Base-by-base conservation (phyloP, 106 monocot species). In the Gastrodia elata region DNA sequence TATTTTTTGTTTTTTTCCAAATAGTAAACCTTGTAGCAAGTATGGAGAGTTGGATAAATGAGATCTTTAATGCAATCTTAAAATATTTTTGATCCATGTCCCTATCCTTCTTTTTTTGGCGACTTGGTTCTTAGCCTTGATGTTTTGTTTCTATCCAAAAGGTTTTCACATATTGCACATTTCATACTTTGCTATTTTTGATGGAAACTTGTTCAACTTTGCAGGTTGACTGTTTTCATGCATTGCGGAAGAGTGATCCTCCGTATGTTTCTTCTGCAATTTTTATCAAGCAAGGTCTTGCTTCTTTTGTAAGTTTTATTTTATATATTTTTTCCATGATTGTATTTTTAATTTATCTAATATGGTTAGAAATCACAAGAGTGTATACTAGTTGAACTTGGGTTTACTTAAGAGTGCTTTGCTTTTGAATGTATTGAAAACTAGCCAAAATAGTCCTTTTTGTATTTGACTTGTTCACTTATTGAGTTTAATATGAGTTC, bases 151-250 rank as follows among this genome's bases (percentile, higher is more conserved):
- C 38, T 67, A 67, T 37, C 27, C 37, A 37, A 67, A 37, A 38
- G 34, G 34, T 16, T 67, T 37, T 67, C n/a, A 18, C 37, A 67
- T 67, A 38, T 67, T 67, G 20, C 35, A 1, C 1, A 15, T 38
- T 38, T 6, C 16, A 18, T 67, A n/a, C 27, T 67, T 38, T 14
- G 11, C 38, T 38, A 38, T 15, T 67, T 67, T 5, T 67, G 32
- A 67, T 36, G 38, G 22, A 67, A 38, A 67, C 8, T 15, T 22
- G 18, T 5, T 35, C 5, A 36, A 39, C 25, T 10, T 76, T 83
- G 76, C 84, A 98, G 97, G 97, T 98, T 49, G 97, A 98, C 77
- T 86, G 88, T 80, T 93, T 98, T 59, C 93, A 93, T 83, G 86
- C 93, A 43, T 73, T 98, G 71, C 88, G 97, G 1, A 84, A 81